These are phyloP conservation scores for Pichia sp. DNA, from an alignment of 1,139 yeast genomes.

Conservation along the genomic window DNA sequence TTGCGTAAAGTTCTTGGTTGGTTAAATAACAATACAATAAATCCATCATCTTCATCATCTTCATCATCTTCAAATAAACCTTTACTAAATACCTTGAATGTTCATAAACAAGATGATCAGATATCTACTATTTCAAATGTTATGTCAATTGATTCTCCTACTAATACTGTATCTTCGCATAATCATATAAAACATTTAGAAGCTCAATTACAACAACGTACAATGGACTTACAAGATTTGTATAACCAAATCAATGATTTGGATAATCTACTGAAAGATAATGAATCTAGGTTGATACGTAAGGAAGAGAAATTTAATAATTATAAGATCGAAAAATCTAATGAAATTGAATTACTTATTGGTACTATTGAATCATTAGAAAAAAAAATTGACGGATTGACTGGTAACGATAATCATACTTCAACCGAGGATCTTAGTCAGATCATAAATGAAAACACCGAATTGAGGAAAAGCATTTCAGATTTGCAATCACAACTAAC, in stretches of 20 bases:
- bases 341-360: slow-evolving; percentile 52
- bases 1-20: slow-evolving; percentile 44
- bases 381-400: slow-evolving; percentile 30
- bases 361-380: slow-evolving; percentile 50
- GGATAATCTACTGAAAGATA: slow-evolving; percentile 41
- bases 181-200: neutral
- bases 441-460: neutral
- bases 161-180: neutral
- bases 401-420: neutral
- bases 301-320: slow-evolving; percentile 41
- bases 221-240: slow-evolving; percentile 31
- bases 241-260: slow-evolving; percentile 40
- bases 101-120: neutral
- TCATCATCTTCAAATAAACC: neutral
- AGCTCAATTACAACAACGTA: neutral
- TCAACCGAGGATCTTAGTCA: neutral
- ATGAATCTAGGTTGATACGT: slow-evolving; percentile 37
- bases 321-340: slow-evolving; percentile 42
- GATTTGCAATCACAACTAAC: neutral
- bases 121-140: neutral
- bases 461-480: neutral
- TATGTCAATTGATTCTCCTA: neutral
- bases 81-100: too few relatives aligned
- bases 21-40: neutral
- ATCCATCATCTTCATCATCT: too few relatives aligned